phyloP scores from a whole-genome alignment of 2,329 filamentous ascomycete species.

The Fusarium nelsonii region DNA sequence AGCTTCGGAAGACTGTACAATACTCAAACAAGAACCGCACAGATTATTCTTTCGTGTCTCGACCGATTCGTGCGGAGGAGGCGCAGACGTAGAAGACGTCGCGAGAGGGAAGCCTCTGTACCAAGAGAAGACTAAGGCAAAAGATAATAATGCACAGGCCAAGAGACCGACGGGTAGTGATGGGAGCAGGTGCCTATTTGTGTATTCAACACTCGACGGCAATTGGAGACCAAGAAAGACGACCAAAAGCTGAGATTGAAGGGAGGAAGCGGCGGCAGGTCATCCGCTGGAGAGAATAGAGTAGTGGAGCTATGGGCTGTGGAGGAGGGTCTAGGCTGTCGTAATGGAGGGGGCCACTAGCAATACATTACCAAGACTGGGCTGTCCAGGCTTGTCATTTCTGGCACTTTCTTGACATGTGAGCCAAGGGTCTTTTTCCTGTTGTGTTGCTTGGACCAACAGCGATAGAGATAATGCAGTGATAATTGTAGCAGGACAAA shows the following conservation, averaged over 20 bases:
- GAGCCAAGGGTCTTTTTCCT: neutral
- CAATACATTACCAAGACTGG: neutral
- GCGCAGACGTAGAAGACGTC: neutral
- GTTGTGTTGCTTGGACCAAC: neutral
- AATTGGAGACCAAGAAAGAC: neutral
- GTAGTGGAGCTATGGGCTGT: neutral
- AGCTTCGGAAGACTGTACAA: neutral
- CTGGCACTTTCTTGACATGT: neutral
- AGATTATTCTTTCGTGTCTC: neutral
- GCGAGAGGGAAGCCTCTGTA: neutral
- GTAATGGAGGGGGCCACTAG: constrained; percentile 3
- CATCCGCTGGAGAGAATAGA: neutral
- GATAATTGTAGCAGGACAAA: neutral
- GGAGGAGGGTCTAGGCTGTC: constrained; percentile 11
- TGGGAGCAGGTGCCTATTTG: neutral
- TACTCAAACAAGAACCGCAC: neutral
- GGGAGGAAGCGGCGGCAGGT: neutral
- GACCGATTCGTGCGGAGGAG: constrained; percentile 5
- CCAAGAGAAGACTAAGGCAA: neutral
- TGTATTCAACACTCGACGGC: neutral
- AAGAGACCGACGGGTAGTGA: neutral
- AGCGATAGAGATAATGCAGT: neutral
- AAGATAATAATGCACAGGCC: neutral
- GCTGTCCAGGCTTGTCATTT: neutral
- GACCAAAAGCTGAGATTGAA: neutral